Evolutionary conservation across 2,329 filamentous ascomycete genomes (phyloP), one percentile per base, ranked within the genome.

Genomic region (Mycosphaerelloides madeirae): DNA sequence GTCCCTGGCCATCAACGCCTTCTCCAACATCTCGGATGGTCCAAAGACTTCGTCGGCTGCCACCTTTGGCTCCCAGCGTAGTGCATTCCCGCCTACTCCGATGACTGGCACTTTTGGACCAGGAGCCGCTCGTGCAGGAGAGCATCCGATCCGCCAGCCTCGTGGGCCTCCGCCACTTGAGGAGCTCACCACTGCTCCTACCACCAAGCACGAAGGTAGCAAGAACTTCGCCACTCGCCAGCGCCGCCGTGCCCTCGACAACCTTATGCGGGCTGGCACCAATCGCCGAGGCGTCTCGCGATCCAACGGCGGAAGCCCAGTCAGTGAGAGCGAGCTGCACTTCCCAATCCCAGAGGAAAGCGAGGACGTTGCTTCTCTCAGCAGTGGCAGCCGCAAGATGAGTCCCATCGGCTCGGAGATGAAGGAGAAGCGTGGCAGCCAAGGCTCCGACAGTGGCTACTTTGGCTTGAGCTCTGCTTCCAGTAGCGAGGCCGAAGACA

Each of bases 171-270:
- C 93, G 12, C 82, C 87, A 12, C 77, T 97, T 39, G 93, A 98
- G 56, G 93, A 98, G 70, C 81, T 98, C 48, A 80, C 84, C 61
- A 78, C 84, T 15, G 93, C 90, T 70, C 93, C 93, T 1, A 97
- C 91, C 7, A 83, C 87, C 55, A 95, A 89, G 71, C 81, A 91
- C 53, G 91, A 97, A 66, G 93, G 91, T 18, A 96, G 91, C 81
- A 75, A 96, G 80, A 98, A 98, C 73, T 98, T 98, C 69, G 85
- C 86, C 9, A 83, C 89, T 44, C 89, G 93, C 50, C 90, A 94
- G 61, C 88, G 93, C 48, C 88, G 91, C 53, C 89, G 86, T 58
- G 93, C 93, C 19, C 83, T 98, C 34, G 83, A 90, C 72, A 96
- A 89, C 64, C 79, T 98, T 38, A 87, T 96, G 50, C 86, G 87